Percentiles rank a stretch among this genome's conserved stretches.
Evolutionary conservation across 805 yeast genomes (phyloP).

Genomic region (Maudiozyma serrabonitensis): DNA sequence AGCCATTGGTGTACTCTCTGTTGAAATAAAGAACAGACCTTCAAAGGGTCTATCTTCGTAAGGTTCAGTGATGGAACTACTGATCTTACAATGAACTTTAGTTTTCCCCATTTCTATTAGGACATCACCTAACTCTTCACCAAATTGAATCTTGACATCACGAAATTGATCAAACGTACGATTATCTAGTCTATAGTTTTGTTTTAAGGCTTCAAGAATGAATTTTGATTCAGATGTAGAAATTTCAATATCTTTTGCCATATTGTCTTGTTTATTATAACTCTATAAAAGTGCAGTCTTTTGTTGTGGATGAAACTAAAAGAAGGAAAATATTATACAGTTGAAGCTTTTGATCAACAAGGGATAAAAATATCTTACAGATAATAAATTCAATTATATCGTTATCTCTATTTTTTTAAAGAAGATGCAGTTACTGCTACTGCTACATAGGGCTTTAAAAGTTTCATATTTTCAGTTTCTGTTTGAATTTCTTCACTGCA

Average conservation of each 20-base stretch:
- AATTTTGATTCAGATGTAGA: constrained; percentile 57
- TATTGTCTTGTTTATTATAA: constrained; percentile 12
- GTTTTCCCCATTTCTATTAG: constrained; percentile 74
- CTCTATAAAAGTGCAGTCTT: too few species aligned
- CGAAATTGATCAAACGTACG: constrained; percentile 59
- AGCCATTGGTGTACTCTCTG: constrained; percentile 88
- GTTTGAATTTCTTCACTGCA: too few species aligned
- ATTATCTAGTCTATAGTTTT: constrained; percentile 58
- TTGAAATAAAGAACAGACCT: constrained; percentile 73
- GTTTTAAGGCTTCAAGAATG: constrained; percentile 51
- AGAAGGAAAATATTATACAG: too few species aligned
- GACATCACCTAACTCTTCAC: constrained; percentile 70
- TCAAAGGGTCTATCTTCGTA: constrained; percentile 89
- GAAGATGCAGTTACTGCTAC: too few species aligned
- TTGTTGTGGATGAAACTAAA: too few species aligned
- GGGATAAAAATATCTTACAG: too few species aligned
- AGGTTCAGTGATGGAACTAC: constrained; percentile 70
- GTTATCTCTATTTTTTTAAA: too few species aligned
- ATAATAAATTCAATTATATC: too few species aligned
- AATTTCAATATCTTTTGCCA: constrained; percentile 55
- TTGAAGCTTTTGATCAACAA: too few species aligned
- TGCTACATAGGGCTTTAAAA: too few species aligned
- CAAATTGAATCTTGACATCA: constrained; percentile 51
- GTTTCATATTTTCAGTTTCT: too few species aligned
- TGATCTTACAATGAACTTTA: constrained; percentile 38